Evolutionary conservation across 176 grass and related monocot genomes (phyloP).

Genomic region (Paspalum vaginatum): DNA sequence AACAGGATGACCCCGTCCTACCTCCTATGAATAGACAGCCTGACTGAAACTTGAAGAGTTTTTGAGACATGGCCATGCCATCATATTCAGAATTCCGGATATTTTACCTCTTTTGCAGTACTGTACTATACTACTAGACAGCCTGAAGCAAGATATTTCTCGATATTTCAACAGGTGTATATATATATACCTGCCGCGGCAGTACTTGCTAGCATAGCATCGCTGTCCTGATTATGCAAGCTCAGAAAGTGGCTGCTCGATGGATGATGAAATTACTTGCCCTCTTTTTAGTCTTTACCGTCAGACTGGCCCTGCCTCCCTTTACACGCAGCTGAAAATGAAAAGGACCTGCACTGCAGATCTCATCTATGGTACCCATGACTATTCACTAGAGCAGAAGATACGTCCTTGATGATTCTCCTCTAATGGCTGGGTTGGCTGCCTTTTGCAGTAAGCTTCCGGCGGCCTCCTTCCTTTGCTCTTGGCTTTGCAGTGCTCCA

Average conservation of each 20-base stretch:
- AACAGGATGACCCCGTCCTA: too few relatives aligned
- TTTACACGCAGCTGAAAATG: neutral
- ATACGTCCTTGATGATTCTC: neutral
- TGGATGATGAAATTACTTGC: slow-evolving; percentile 23
- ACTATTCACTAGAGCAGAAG: too few relatives aligned
- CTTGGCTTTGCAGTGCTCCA: neutral
- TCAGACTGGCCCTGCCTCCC: neutral
- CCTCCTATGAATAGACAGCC: too few relatives aligned
- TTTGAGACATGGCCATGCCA: too few relatives aligned
- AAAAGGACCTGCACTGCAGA: neutral
- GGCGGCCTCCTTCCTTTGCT: neutral
- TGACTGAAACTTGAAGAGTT: too few relatives aligned
- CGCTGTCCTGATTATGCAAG: neutral
- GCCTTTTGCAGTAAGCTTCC: slow-evolving; percentile 18
- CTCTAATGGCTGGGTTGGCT: neutral
- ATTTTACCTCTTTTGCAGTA: neutral
- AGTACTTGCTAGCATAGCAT: slow-evolving; percentile 7
- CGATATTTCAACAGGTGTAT: too few relatives aligned
- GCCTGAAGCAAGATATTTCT: slow-evolving; percentile 29
- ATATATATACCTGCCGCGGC: too few relatives aligned
- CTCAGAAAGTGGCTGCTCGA: slow-evolving; percentile 3
- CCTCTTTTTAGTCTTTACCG: neutral
- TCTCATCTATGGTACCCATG: neutral
- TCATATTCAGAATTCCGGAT: neutral
- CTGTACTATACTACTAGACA: too few relatives aligned